These are phyloP conservation scores for Areca catechu DNA, from an alignment of 176 grass and related monocot species.

Conservation along the genomic window DNA sequence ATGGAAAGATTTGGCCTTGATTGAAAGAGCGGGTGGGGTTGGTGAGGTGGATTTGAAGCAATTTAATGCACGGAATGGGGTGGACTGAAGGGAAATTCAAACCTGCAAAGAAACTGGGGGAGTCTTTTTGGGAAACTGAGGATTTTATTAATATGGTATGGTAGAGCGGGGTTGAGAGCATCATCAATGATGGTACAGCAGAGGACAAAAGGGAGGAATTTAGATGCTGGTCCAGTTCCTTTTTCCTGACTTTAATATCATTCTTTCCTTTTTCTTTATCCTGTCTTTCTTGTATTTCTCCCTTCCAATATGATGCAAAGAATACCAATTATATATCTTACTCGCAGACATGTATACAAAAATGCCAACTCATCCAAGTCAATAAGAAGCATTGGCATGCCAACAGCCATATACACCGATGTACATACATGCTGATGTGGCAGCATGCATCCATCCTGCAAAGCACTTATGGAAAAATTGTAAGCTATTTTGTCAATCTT, in stretches of 20 bases:
- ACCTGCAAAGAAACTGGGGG: background rate
- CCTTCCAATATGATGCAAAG: constrained; percentile 5
- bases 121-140: constrained; percentile 8
- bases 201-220: constrained; percentile 51
- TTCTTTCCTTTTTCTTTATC: background rate
- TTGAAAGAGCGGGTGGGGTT: constrained; percentile 21
- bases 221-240: background rate
- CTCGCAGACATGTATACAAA: too few species aligned
- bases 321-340: background rate
- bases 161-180: constrained; percentile 29
- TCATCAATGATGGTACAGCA: constrained; percentile 38
- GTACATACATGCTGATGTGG: too few species aligned
- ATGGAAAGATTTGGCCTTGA: too few species aligned
- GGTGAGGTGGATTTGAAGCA: constrained; percentile 23
- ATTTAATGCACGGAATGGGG: constrained; percentile 32
- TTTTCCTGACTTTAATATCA: background rate
- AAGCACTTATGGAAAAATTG: too few species aligned
- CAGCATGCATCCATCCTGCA: too few species aligned
- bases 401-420: too few species aligned
- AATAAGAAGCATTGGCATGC: too few species aligned
- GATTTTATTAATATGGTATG: background rate
- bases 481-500: too few species aligned
- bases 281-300: too few species aligned
- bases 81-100: background rate
- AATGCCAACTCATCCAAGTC: too few species aligned